Conservation (phyloP, 306 rosid species). For the Acacia melanoxylon region DNA sequence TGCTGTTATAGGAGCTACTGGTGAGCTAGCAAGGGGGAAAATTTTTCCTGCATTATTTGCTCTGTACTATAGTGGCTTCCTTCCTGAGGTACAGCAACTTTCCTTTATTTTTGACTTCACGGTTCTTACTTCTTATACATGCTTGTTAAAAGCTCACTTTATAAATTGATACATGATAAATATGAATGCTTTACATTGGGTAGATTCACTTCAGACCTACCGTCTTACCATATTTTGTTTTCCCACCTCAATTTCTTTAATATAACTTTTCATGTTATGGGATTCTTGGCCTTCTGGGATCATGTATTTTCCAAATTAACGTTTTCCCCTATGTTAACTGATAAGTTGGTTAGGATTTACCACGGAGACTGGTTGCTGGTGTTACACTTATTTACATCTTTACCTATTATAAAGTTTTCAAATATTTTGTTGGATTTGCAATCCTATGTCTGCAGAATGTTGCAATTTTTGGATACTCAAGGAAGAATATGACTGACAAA, state of each 20-base stretch:
- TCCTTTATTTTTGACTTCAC: neutral
- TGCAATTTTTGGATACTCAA: conserved; percentile 85
- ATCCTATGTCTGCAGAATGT: conserved; percentile 67
- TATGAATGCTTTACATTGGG: neutral
- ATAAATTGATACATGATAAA: conserved; percentile 5
- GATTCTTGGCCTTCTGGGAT: conserved; percentile 25
- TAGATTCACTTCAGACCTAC: neutral
- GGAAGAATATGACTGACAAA: conserved; percentile 76
- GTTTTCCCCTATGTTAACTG: neutral
- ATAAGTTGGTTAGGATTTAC: neutral
- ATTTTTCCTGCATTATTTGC: conserved; percentile 93
- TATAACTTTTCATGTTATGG: neutral
- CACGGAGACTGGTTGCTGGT: neutral
- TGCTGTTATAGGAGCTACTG: conserved; percentile 93
- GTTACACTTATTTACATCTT: neutral
- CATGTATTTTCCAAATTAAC: neutral
- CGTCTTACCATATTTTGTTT: neutral
- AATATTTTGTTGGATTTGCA: conserved; percentile 22
- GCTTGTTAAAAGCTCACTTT: conserved; percentile 3
- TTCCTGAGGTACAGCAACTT: conserved; percentile 70
- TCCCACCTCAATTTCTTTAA: neutral
- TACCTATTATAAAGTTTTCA: conserved; percentile 15
- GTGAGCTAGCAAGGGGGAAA: conserved; percentile 86
- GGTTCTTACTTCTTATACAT: conserved; percentile 4
- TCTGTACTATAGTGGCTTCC: conserved; percentile 84